Conservation (phyloP, 805 yeast genomes). For the Torulaspora quercuum region DNA sequence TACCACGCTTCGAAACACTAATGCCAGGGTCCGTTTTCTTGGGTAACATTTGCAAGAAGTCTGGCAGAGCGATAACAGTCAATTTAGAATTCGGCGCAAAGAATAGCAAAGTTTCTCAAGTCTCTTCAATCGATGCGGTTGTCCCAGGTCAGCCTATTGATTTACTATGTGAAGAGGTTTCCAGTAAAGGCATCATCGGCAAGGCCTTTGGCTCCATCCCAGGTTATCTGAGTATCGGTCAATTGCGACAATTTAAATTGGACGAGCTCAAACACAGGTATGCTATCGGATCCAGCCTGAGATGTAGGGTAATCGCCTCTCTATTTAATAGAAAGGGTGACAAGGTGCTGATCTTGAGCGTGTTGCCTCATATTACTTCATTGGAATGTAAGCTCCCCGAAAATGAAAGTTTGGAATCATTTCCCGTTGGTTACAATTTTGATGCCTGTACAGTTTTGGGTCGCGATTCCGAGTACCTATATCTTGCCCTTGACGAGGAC, state of each 20-base stretch:
- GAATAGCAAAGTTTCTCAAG: conserved; percentile 48
- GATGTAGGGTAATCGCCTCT: conserved; percentile 67
- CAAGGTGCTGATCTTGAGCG: conserved; percentile 57
- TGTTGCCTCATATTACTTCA: conserved; percentile 51
- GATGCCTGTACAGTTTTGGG: conserved; percentile 54
- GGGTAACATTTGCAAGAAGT: conserved; percentile 49
- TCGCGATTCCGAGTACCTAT: conserved; percentile 53
- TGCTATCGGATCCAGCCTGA: conserved; percentile 62
- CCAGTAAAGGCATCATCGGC: conserved; percentile 61
- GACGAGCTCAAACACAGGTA: conserved; percentile 57
- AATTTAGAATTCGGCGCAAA: conserved; percentile 48
- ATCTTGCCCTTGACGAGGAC: conserved; percentile 54
- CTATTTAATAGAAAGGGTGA: conserved; percentile 51
- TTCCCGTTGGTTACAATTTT: conserved; percentile 72
- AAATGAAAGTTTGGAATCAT: conserved; percentile 52
- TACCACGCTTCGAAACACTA: conserved; percentile 42
- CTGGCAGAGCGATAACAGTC: conserved; percentile 48
- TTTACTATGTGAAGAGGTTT: conserved; percentile 59
- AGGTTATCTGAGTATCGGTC: conserved; percentile 67
- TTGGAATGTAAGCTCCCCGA: conserved; percentile 14
- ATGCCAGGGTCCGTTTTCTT: conserved; percentile 68
- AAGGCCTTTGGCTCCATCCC: conserved; percentile 72
- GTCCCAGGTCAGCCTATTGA: conserved; percentile 83
- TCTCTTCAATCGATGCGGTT: conserved; percentile 72
- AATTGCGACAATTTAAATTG: conserved; percentile 46